Evolutionary conservation across 2,329 filamentous ascomycete genomes (phyloP), one percentile per base, ranked within the genome.

Genomic region (Cladosporium colombiae): DNA sequence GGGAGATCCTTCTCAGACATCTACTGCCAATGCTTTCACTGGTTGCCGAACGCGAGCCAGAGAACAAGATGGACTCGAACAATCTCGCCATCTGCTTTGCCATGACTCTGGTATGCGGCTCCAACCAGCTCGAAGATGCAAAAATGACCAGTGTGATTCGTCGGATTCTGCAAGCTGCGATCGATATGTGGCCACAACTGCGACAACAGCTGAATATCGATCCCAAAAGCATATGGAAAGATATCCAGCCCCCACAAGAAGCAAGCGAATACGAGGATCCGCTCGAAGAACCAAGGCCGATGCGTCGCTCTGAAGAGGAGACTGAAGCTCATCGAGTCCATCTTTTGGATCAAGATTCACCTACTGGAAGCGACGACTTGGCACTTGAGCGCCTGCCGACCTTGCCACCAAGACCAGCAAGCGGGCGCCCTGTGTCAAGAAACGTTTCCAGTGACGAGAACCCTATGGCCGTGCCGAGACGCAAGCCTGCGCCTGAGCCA

Each of bases 31-130:
- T 86, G n/a, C 75, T 86, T 1, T 79, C 79, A 25, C 73, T 76
- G 1, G 79, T 86, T 4, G 76, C 83, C 10, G 74, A 75, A 27
- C 77, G 81, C 35, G 75, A 81, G 59, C 73, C 80, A n/a, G 68
- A 78, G 57, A 86, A 86, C 75, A 85, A 84, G 69, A 86, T 86
- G 84, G 82, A 77, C 3, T 72, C 83, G 0, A 81, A 81, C 56
- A 86, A 86, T 58, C 70, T 86, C 40, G 81, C 83, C 16, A 83
- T 86, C 7, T 85, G 83, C 70, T 82, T 86, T 70, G 82, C 82
- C 2, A 84, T 84, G 44, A 80, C 81, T 46, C 73, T 86, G 4
- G 71, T 86, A 14, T 80, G 81, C 68, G 83, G 84, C 0, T 80
- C 82, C 3, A 82, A 86, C 71, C 83, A 85, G 69, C 74, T 85